Evolutionary conservation across 768 basidiomycete genomes (phyloP).

Genomic region (Atractiella rhizophila): DNA sequence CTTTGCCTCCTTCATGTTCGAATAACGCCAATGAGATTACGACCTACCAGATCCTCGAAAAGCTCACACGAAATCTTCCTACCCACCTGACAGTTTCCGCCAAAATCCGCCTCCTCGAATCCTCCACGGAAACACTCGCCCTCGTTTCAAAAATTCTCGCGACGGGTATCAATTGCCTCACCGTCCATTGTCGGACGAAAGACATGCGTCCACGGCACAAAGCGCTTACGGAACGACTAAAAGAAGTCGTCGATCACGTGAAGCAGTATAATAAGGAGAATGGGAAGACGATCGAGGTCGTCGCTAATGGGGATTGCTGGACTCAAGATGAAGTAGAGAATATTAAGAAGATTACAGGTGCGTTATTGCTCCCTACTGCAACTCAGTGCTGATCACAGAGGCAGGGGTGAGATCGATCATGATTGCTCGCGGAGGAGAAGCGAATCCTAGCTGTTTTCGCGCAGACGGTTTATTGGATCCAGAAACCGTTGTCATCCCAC

Average conservation of each 20-base stretch:
- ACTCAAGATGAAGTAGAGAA: conserved; percentile 53
- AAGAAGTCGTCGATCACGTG: conserved; percentile 68
- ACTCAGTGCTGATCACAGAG: neutral
- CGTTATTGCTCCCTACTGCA: conserved; percentile 12
- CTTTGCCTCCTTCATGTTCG: neutral
- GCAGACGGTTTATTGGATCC: conserved; percentile 38
- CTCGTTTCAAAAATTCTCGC: conserved; percentile 68
- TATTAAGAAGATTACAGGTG: conserved; percentile 49
- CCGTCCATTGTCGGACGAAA: conserved; percentile 81
- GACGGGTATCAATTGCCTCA: conserved; percentile 68
- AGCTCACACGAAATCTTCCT: conserved; percentile 48
- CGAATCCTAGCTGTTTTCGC: conserved; percentile 72
- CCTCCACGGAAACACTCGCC: conserved; percentile 61
- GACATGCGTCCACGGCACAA: conserved; percentile 63
- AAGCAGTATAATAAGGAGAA: conserved; percentile 33
- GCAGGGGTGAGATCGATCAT: conserved; percentile 68
- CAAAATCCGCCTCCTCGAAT: conserved; percentile 70
- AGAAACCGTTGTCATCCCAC: conserved; percentile 40
- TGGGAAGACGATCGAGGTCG: conserved; percentile 48
- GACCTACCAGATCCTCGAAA: conserved; percentile 41
- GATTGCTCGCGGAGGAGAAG: conserved; percentile 85
- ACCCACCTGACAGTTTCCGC: conserved; percentile 75
- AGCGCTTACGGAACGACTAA: conserved; percentile 51
- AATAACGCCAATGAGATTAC: neutral
- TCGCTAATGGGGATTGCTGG: conserved; percentile 79